Base-by-base conservation (phyloP, 2,329 filamentous ascomycete species). In the Zymoseptoria pseudotritici region DNA sequence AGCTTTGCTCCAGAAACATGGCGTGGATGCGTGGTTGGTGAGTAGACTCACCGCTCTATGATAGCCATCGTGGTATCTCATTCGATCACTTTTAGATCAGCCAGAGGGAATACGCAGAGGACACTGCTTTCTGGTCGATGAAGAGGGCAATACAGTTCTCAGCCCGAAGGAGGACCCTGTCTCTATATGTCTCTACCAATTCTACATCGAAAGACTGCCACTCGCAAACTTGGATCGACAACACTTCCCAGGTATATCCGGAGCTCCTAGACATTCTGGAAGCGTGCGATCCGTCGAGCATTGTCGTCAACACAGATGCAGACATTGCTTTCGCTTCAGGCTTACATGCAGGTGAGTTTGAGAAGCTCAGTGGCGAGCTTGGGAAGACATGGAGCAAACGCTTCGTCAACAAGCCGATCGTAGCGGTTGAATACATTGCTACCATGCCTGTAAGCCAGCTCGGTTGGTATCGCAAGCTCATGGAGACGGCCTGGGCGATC, bases 121-220 rank as follows among this genome's bases (percentile, higher is more conserved):
- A 67, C 53, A 67, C 63, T 3, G 57, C 60, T 2, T 67, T 67
- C 63, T 65, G 65, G 65, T 66, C 63, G 17, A 59, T 64, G 54
- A 67, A 65, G 53, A 36, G 57, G n/a, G 62, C 65, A 8, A 56
- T 26, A 10, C 65, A 65, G 42, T 66, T 64, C 57, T 64, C 65
- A 13, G 65, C 65, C 24, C 57, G 63, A 31, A 58, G 63, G 21
- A 56, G 65, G 20, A 66, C 65, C 1, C 56, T 64, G 2, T 63
- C 58, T 10, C 55, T 66, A 31, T 66, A 61, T 58, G 63, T 66
- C 53, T 52, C 62, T 49, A 21, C 54, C 3, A 20, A 19, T 2
- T 54, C 13, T 5, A 20, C 24, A 31, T 31, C 24, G 22, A 22
- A 46, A 21, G 54, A 42, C 19, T 58, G 53, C 22, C 31, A 54